Evolutionary conservation across 2,329 filamentous ascomycete genomes (phyloP).

Genomic region (Juglanconis sp.): DNA sequence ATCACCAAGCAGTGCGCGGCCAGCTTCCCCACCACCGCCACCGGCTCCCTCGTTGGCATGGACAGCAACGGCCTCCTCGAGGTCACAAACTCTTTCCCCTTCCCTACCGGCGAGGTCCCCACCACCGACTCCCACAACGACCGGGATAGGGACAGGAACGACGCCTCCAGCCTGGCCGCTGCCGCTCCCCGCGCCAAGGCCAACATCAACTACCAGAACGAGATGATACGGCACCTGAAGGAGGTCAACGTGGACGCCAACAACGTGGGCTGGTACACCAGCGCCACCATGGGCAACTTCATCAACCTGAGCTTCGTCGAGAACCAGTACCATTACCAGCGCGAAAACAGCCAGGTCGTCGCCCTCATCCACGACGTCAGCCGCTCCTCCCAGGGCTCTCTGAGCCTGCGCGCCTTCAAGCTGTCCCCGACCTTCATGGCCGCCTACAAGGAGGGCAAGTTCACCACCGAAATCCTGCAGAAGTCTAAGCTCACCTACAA

Average conservation of each 20-base stretch:
- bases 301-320: conserved; percentile 93
- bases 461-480: conserved; percentile 94
- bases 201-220: conserved; percentile 82
- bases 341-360: conserved; percentile 84
- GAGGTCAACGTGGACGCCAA: conserved; percentile 99
- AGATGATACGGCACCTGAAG: conserved; percentile 95
- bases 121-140: conserved; percentile 66
- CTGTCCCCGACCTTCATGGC: conserved; percentile 84
- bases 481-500: conserved; percentile 92
- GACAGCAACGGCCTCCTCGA: conserved; percentile 78
- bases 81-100: conserved; percentile 92
- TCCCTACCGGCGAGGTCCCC: conserved; percentile 76
- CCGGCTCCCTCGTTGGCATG: conserved; percentile 90
- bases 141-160: conserved; percentile 38
- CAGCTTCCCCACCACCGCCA: conserved; percentile 83
- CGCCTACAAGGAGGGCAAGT: conserved; percentile 95
- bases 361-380: conserved; percentile 93
- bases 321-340: conserved; percentile 97
- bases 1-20: conserved; percentile 93
- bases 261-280: conserved; percentile 98
- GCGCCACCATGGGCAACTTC: conserved; percentile 98
- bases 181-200: conserved; percentile 89
- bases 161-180: conserved; percentile 72
- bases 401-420: conserved; percentile 88
- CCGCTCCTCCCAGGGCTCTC: conserved; percentile 85